Evolutionary conservation across 345 rosid genomes (phyloP), one percentile per base, ranked within the genome.

Genomic region (Aurinia saxatilis): DNA sequence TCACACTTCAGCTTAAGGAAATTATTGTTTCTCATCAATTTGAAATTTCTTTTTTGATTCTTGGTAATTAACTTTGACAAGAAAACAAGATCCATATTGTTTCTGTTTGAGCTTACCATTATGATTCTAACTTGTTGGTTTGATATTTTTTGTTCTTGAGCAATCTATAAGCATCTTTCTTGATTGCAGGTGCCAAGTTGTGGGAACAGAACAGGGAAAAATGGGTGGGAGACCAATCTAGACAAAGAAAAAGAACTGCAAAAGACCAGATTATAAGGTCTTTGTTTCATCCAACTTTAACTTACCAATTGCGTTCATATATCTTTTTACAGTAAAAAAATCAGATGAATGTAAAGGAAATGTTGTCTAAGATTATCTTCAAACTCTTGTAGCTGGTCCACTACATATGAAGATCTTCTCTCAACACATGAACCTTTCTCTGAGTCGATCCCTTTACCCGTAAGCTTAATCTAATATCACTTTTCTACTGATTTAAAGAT

Each of bases 241-340:
- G 60, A 66, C 77, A 60, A 48, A 59, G 71, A 63, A 70, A 64
- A 73, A 70, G 63, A 69, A 46, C 65, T 49, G 27, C 65, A 2
- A 87, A 81, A 75, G 98, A 91, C 57, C 89, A 79, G 50, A 78
- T 87, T 51, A 85, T 90, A 78, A 84, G 96, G 97, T 86, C 71
- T 39, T 10, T 62, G n/a, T 4, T 35, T 55, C 25, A n/a, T 50
- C n/a, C 10, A 36, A 16, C n/a, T 14, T 11, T 12, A 15, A 18
- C 45, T 25, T 76, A n/a, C n/a, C 48, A 30, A 23, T 27, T 17
- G 5, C 37, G 36, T 25, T 33, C 13, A 41, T 48, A 17, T 37
- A 2, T 27, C 31, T 60, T 31, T 8, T n/a, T 65, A 30, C 5
- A 16, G 19, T 33, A 13, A 11, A 15, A 35, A 29, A 21, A 10